Evolutionary conservation across 306 rosid species (phyloP), one percentile per base, ranked within the genome.

Genomic region (Casuarina equisetifolia): DNA sequence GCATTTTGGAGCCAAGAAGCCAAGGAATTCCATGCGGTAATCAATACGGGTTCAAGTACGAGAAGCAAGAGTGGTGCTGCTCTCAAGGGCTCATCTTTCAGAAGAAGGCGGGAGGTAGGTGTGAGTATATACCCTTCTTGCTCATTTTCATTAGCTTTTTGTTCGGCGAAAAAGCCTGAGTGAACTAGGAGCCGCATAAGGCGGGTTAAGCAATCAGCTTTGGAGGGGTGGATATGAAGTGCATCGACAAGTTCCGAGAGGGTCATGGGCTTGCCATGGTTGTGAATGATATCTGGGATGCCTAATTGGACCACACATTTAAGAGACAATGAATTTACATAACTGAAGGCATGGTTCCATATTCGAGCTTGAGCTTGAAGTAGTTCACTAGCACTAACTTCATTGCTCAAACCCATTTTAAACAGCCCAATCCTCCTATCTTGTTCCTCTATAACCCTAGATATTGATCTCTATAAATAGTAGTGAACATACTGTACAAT

Each of bases 101-200:
- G 71, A 52, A 84, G 71, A 36, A 84, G 82, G 12, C 44, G 12
- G 35, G 82, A 77, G 2, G 39, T 44, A 4, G 45, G 71, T 9
- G 87, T 84, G 54, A 80, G 82, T 17, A 58, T 25, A 73, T 80
- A 77, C 44, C 10, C 40, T 6, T 74, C 57, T 68, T 70, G 80
- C 42, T 61, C 17, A 17, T 10, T 20, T 38, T 11, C n/a, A 36
- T 10, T 69, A 9, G 9, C 50, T 46, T 46, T 46, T 46, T 46
- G 50, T 1, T 9, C 11, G 50, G 50, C 8, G 8, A 46, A 46
- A 8, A 46, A 6, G 50, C 50, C 50, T 6, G 50, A 46, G 50
- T 46, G 50, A 6, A 46, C 50, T 6, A 46, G 50, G 50, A 46
- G 8, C 11, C 50, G 50, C 50, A 46, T 46, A 46, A 46, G 50